A percentile compares a stretch with the other conserved stretches of the same genome.
phyloP scores from a whole-genome alignment of 2,329 filamentous ascomycete genomes.

The Talaromyces amestolkiae region DNA sequence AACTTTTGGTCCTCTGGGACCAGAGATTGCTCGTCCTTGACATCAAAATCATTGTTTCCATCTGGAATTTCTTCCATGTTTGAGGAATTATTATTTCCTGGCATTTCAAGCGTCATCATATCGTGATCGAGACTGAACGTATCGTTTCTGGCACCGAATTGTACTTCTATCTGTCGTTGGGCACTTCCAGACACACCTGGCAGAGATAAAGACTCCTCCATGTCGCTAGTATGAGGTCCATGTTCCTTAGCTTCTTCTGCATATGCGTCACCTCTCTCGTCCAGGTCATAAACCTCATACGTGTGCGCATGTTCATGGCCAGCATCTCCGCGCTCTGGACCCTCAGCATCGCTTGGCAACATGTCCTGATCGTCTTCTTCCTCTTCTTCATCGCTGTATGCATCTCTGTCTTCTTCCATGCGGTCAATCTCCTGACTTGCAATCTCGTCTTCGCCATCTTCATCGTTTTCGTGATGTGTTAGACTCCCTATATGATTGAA shows the following conservation, averaged over 20 bases:
- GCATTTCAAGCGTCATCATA: not conserved
- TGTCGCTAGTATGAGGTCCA: not conserved
- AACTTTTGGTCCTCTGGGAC: not conserved
- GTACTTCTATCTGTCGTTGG: not conserved
- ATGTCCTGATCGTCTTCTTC: not conserved
- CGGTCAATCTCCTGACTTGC: not conserved
- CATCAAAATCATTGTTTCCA: not conserved
- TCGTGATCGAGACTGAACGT: not conserved
- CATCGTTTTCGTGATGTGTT: not conserved
- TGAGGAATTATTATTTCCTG: not conserved
- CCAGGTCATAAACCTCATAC: not conserved
- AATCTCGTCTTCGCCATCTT: not conserved
- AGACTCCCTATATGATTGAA: not conserved
- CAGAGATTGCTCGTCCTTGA: not conserved
- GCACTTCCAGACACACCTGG: not conserved
- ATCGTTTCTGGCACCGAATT: not conserved
- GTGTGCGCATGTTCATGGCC: not conserved
- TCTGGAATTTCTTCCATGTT: not conserved
- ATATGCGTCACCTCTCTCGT: not conserved
- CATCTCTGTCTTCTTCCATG: slow-evolving; percentile 4
- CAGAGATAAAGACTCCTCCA: not conserved
- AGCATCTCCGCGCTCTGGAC: not conserved
- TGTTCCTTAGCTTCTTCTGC: slow-evolving; percentile 6
- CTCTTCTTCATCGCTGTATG: slow-evolving; percentile 8
- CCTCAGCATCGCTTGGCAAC: not conserved